Percentiles rank a stretch among this genome's conserved stretches.
phyloP scores from a whole-genome alignment of 2,329 filamentous ascomycete genomes.

The Boeremia lycopersici region DNA sequence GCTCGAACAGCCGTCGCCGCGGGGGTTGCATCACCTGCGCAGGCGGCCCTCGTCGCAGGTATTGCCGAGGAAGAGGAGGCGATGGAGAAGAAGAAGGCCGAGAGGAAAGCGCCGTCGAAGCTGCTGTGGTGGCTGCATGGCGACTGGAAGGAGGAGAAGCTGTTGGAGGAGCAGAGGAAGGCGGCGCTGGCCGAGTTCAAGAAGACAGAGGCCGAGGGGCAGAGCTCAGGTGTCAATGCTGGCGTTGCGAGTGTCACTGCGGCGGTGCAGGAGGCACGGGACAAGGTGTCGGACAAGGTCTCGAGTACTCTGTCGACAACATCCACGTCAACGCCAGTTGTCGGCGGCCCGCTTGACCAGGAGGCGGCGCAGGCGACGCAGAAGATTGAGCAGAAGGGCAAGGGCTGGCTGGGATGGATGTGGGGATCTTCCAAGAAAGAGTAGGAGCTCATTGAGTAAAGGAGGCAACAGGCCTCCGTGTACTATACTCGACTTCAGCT shows the following conservation, averaged over 20 bases:
- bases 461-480: constrained; percentile 20
- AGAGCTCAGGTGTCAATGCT: constrained; percentile 12
- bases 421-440: constrained; percentile 47
- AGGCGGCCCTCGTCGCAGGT: constrained; percentile 58
- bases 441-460: constrained; percentile 15
- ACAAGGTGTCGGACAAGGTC: constrained; percentile 13
- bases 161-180: constrained; percentile 41
- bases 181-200: constrained; percentile 40
- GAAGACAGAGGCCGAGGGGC: constrained; percentile 32
- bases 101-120: constrained; percentile 38
- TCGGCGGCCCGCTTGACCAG: constrained; percentile 55
- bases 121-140: constrained; percentile 46
- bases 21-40: constrained; percentile 57
- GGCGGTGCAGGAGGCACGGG: constrained; percentile 42
- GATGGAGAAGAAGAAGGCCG: constrained; percentile 42
- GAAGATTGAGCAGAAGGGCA: constrained; percentile 45
- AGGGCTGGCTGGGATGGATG: constrained; percentile 55
- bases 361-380: constrained; percentile 50
- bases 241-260: constrained; percentile 31
- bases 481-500: constrained; percentile 39
- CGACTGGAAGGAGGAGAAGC: constrained; percentile 47
- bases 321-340: constrained; percentile 35
- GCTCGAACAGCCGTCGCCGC: constrained; percentile 51
- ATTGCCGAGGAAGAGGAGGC: constrained; percentile 69
- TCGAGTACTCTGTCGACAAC: constrained; percentile 33